Percentiles rank a stretch among this genome's conserved stretches.
Evolutionary conservation across 306 rosid genomes (phyloP).

Genomic region (Cucurbita argyrosperma): DNA sequence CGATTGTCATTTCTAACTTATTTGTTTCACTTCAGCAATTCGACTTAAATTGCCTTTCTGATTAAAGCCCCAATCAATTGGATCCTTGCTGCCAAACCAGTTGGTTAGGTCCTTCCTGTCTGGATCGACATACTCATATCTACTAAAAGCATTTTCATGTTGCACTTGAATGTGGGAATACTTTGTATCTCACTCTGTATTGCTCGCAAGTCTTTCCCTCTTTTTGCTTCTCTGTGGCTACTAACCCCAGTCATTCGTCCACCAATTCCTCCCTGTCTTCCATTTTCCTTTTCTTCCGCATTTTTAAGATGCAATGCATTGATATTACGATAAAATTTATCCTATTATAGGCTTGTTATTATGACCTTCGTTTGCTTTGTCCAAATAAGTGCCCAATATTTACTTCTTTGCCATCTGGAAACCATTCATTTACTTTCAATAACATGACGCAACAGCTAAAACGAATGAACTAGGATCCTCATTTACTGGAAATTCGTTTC

Average conservation of each 20-base stretch:
- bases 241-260: not conserved
- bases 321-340: too few relatives aligned
- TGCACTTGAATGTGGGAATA: not conserved
- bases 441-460: not conserved
- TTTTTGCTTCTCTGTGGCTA: not conserved
- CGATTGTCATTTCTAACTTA: not conserved
- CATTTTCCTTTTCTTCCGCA: not conserved
- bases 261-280: not conserved
- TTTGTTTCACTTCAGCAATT: too few relatives aligned
- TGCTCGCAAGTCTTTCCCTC: not conserved
- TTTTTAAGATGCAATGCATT: too few relatives aligned
- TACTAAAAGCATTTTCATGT: not conserved
- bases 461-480: not conserved
- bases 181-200: not conserved
- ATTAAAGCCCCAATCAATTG: not conserved
- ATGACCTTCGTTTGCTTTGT: not conserved
- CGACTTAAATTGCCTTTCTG: not conserved
- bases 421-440: not conserved
- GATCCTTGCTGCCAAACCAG: not conserved
- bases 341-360: not conserved
- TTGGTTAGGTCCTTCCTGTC: not conserved
- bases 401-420: not conserved
- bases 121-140: not conserved
- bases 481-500: conserved; percentile 5
- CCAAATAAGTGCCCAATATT: not conserved